phyloP scores from a whole-genome alignment of 768 basidiomycete genomes.

The Suillus luteus region DNA sequence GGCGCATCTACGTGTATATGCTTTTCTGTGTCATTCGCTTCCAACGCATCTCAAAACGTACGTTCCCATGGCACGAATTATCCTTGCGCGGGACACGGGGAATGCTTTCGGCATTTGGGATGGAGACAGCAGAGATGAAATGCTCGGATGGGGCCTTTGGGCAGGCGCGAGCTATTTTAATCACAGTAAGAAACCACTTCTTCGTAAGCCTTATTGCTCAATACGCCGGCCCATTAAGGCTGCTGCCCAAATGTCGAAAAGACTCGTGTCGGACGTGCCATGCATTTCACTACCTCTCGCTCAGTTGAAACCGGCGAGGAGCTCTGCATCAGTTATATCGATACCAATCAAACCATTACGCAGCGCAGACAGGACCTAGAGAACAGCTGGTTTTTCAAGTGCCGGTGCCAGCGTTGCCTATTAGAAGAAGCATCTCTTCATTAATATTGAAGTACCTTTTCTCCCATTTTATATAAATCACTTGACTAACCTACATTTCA shows the following conservation, averaged over 20 bases:
- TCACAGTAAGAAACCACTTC: slow-evolving; percentile 47
- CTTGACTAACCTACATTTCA: not conserved
- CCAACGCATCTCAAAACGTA: slow-evolving; percentile 33
- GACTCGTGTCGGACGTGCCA: slow-evolving; percentile 41
- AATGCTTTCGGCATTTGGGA: slow-evolving; percentile 76
- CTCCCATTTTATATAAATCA: not conserved
- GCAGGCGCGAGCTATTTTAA: slow-evolving; percentile 67
- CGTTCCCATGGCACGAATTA: slow-evolving; percentile 49
- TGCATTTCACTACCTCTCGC: slow-evolving; percentile 49
- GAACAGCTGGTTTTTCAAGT: slow-evolving; percentile 59
- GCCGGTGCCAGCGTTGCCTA: slow-evolving; percentile 49
- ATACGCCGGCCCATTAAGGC: slow-evolving; percentile 35
- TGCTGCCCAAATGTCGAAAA: slow-evolving; percentile 56
- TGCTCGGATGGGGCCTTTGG: slow-evolving; percentile 70
- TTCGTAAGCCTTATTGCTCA: slow-evolving; percentile 4
- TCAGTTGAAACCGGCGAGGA: slow-evolving; percentile 53
- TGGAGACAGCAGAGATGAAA: slow-evolving; percentile 47
- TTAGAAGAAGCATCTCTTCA: slow-evolving; percentile 17
- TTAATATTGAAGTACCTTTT: not conserved
- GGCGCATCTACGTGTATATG: slow-evolving; percentile 55
- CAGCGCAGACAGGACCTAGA: slow-evolving; percentile 44
- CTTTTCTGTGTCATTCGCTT: slow-evolving; percentile 48
- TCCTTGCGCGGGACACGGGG: slow-evolving; percentile 61
- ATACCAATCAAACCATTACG: slow-evolving; percentile 31
- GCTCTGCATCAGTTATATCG: slow-evolving; percentile 60